phyloP scores from a whole-genome alignment of 768 basidiomycete genomes.

The Mycena epipterygia region DNA sequence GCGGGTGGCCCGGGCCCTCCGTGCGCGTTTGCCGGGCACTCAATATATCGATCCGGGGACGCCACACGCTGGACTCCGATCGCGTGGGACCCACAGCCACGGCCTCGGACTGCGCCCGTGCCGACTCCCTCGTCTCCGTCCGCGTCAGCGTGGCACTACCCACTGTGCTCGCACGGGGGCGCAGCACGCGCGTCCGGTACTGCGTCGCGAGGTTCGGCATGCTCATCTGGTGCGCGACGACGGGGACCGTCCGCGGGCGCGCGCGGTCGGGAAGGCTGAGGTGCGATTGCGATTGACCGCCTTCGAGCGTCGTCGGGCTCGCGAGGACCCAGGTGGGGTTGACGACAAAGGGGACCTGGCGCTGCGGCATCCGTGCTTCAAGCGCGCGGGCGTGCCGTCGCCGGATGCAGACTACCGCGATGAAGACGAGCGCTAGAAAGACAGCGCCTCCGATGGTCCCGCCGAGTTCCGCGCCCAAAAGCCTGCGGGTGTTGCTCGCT shows the following conservation, averaged over 20 bases:
- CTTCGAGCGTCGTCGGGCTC: slow-evolving; percentile 10
- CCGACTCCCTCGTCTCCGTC: slow-evolving; percentile 11
- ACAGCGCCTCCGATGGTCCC: slow-evolving; percentile 23
- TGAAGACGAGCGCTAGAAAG: slow-evolving; percentile 8
- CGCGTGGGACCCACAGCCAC: background rate
- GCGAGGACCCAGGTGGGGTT: slow-evolving; percentile 31
- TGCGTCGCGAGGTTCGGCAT: slow-evolving; percentile 26
- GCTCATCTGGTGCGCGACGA: slow-evolving; percentile 22
- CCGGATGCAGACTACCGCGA: slow-evolving; percentile 4
- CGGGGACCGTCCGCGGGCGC: slow-evolving; percentile 20
- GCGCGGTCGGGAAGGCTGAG: slow-evolving; percentile 34
- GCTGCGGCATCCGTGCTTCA: slow-evolving; percentile 14
- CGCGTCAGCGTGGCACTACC: background rate
- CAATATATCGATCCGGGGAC: slow-evolving; percentile 27
- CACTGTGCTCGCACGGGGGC: slow-evolving; percentile 31
- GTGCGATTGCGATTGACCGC: slow-evolving; percentile 17
- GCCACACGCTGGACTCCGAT: slow-evolving; percentile 27
- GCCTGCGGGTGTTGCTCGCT: background rate
- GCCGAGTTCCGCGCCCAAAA: slow-evolving; percentile 29
- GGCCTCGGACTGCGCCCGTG: background rate
- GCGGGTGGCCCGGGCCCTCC: background rate
- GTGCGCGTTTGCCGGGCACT: slow-evolving; percentile 11
- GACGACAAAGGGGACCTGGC: slow-evolving; percentile 29
- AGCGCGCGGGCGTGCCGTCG: background rate
- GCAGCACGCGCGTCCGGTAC: slow-evolving; percentile 22